Conservation (phyloP, 305 asterid genomes). For the Fraxinus latifolia region DNA sequence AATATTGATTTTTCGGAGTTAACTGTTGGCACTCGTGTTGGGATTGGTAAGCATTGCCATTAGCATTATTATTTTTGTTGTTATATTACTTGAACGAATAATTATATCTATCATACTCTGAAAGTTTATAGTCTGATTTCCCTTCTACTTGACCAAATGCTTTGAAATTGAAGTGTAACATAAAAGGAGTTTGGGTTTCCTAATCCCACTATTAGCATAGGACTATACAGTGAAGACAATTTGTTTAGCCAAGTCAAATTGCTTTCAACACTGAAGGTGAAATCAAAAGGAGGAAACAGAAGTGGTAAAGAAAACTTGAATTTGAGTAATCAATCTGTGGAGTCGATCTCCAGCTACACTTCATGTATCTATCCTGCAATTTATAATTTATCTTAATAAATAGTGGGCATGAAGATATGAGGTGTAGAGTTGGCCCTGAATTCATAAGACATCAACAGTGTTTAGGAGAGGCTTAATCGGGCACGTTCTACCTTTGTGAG, state of each 20-base stretch:
- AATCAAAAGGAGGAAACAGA: neutral
- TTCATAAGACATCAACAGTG: neutral
- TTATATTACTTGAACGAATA: neutral
- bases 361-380: neutral
- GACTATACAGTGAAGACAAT: neutral
- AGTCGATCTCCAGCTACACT: neutral
- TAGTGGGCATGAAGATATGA: neutral
- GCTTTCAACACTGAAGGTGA: neutral
- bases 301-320: neutral
- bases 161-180: neutral
- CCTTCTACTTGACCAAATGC: neutral
- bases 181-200: neutral
- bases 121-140: neutral
- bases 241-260: neutral
- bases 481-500: neutral
- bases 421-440: neutral
- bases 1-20: slow-evolving; percentile 88
- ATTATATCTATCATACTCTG: neutral
- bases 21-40: slow-evolving; percentile 90
- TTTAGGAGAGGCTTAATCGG: neutral
- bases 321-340: neutral
- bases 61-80: neutral
- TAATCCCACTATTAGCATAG: neutral
- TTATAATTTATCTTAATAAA: neutral
- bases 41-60: slow-evolving; percentile 69